Evolutionary conservation across 257 asterid genomes (phyloP), one percentile per base, ranked within the genome.

Genomic region (Solanum chmielewskii): DNA sequence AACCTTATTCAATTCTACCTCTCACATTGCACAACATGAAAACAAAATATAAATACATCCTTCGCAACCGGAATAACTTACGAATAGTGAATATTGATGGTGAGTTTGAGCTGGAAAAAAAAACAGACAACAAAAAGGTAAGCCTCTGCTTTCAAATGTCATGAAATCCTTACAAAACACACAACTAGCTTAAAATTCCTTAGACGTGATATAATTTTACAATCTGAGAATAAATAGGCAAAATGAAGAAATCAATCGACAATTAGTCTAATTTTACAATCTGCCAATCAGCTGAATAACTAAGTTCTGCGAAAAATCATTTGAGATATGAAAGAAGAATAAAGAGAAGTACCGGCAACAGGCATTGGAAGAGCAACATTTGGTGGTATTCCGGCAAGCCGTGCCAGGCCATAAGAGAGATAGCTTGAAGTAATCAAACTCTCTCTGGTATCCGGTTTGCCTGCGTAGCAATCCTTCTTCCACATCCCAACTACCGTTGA

Each of bases 351-450:
- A 96, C 99, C 96, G 93, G 71, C 99, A 96, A 88, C 99, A 96
- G 88, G 92, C 96, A 89, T 95, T 96, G 39, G 95, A 69, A 83
- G 96, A 47, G 64, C 99, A 96, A 42, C 99, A 96, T 11, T 21
- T 90, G 88, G 87, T 91, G 27, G 93, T 91, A 86, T 74, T 85
- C 60, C 94, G 93, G 90, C 99, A 96, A 45, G 87, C 81, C 6
- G 99, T 94, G 78, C 93, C 97, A 42, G 98, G 98, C 99, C 98
- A 96, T 87, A 91, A 96, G 81, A 96, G 96, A 69, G 98, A 89
- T 71, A 96, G 90, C 93, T 88, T 90, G 91, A 94, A 95, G 89
- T 92, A 96, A 89, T 96, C 99, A 62, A 96, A 96, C 86, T 91
- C 96, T 90, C 98, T 92, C 90, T 91, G 97, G 10, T 86, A 21